Evolutionary conservation across 139 green algal genomes (phyloP), one percentile per base, ranked within the genome.

Genomic region (Coelastrella sp.): DNA sequence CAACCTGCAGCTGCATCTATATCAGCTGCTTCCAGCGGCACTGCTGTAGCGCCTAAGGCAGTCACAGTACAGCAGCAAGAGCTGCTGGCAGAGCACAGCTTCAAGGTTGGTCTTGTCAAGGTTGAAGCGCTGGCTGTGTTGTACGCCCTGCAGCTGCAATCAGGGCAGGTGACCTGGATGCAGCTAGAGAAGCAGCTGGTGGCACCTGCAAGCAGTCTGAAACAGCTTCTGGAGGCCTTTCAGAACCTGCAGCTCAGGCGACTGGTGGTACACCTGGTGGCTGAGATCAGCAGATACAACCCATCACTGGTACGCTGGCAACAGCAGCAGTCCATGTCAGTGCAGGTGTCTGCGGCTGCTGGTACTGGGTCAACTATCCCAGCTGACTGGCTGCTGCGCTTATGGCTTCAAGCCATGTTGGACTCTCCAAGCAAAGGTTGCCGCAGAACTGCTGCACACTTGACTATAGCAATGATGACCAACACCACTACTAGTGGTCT

Each of bases 111-210:
- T 15, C 19, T 27, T 0, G n/a, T 19, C n/a, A 84, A 84, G 41
- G 40, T 84, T 2, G 78, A 76, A n/a, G 38, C 41, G 8, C 60
- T 84, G 19, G 78, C 60, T 17, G 35, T 9, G 2, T n/a, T 75
- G 9, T 84, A 84, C 34, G 78, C 38, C 25, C 40, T 76, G 62
- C 78, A 84, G 78, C 43, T 84, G 78, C 78, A 84, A 30, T 25
- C 60, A 23, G 78, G 60, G 4, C 9, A n/a, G 3, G 9, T 43
- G 1, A 40, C 35, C 7, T 84, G 78, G 78, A 37, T 50, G 59
- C 34, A 21, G 7, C 41, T 84, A 59, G 77, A 84, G 27, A 34
- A 6, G 60, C 60, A 62, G 59, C 60, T 76, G 13, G 37, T 76
- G 19, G 78, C 78, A 51, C 78, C 78, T 38, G 60, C 60, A 9